Percentiles rank a stretch among this genome's conserved stretches.
Evolutionary conservation across 2,329 filamentous ascomycete genomes (phyloP).

Genomic region (Phialophora expanda): DNA sequence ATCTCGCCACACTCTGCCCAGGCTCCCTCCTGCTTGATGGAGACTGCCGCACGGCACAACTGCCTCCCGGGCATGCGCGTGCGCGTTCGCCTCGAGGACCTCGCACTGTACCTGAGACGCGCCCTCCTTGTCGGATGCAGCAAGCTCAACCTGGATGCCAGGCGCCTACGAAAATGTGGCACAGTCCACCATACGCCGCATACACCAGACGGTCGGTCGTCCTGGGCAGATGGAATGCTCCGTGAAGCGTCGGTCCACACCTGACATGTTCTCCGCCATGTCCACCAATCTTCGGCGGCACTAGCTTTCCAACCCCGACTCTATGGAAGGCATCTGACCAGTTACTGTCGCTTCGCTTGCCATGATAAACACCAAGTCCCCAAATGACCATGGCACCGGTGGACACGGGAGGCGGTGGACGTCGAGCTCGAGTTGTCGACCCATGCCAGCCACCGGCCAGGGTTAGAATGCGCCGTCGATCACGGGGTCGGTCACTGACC

Average conservation of each 20-base stretch:
- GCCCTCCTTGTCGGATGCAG: neutral
- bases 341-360: neutral
- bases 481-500: constrained; percentile 7
- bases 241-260: neutral
- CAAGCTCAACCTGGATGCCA: neutral
- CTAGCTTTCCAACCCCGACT: neutral
- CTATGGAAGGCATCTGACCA: neutral
- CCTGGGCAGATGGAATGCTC: constrained; percentile 2
- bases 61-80: neutral
- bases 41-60: neutral
- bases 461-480: constrained; percentile 19
- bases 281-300: neutral
- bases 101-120: neutral
- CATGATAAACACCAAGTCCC: neutral
- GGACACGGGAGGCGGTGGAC: constrained; percentile 1
- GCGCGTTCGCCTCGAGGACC: neutral
- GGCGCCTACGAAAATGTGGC: neutral
- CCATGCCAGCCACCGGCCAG: constrained; percentile 17
- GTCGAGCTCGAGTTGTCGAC: constrained; percentile 6
- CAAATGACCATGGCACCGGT: neutral
- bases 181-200: neutral
- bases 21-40: neutral
- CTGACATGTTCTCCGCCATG: neutral
- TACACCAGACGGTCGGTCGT: neutral
- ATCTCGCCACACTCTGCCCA: constrained; percentile 11